Base-by-base conservation (phyloP, 2,329 filamentous ascomycete genomes). In the Cladosporium velox region DNA sequence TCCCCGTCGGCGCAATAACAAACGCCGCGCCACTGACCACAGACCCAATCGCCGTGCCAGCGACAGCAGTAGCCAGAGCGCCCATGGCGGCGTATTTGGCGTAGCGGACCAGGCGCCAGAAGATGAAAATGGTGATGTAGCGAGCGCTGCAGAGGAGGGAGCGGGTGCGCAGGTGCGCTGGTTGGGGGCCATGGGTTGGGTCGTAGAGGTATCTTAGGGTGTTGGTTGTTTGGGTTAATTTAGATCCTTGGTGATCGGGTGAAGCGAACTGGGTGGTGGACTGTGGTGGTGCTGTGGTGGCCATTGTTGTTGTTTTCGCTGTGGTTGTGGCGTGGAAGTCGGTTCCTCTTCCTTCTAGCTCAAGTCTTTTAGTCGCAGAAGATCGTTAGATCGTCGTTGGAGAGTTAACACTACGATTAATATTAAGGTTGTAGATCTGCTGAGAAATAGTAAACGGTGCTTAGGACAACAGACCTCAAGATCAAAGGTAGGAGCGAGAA, bases 21-120 rank as follows among this genome's bases (percentile, higher is more conserved):
- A 80, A 81, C 2, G 76, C 79, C 10, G 76, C 78, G 6, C 79
- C 79, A 34, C 74, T 77, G 3, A 77, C 71, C 5, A 80, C 67
- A 1, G 73, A 74, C 1, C 79, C 78, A 24, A 79, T 72, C 14
- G 72, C 78, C 3, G 72, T 79, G 61, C 66, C 78, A 1, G 76
- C 76, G n/a, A 80, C 67, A 0, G 79, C 79, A 0, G 79, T 79
- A 0, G 78, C 74, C 7, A 78, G 65, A 1, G 77, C 76, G 3
- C 79, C 79, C 35, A 80, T 77, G 2, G 77, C 78, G 4, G 78
- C 78, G 59, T 81, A 81, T 66, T 81, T 81, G 26, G 78, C 79
- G 60, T 80, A 81, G 2, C 79, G 74, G 0, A 80, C 74, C 0
- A 79, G 67, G 24, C 78, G 75, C 79, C 79, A 81, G 71, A 81